Base-by-base conservation (phyloP, 2,329 filamentous ascomycete genomes). In the Beauveria brongniartii region DNA sequence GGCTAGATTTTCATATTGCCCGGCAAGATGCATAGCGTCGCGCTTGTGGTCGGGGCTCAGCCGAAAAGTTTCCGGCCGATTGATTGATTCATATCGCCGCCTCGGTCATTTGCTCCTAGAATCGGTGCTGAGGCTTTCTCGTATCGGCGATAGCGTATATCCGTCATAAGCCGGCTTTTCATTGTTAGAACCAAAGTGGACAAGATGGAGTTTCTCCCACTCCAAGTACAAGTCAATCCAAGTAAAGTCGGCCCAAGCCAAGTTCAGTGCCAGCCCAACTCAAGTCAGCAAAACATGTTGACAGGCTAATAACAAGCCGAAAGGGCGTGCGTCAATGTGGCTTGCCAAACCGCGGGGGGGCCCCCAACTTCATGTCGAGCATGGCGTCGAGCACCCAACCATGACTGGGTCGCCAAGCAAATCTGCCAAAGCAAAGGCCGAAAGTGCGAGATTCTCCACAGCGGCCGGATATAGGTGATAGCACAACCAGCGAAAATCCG, bases 381-480 rank as follows among this genome's bases (percentile, higher is more conserved):
- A 22, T 22, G 55, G 55, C 55, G 55, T 37, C 22, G 7, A 10
- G n/a, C 18, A 16, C 20, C 20, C 4, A 3, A 20, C 26, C 8
- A 20, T 48, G 28, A 48, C 43, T 57, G 41, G 54, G 14, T 28
- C 14, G 22, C 26, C 28, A 46, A 37, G n/a, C 54, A 26, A 56
- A 46, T 46, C 41, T 55, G 55, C 30, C 22, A 58, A 34, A 34
- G 55, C 22, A 58, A 34, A 34, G 55, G 34, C 55, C 55, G 55
- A 58, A 58, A 51, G 20, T 10, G 55, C 55, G 55, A 58, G 12
- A 51, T 48, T 18, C 55, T 58, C 55, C 55, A 58, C 55, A 28
- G 28, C 43, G 55, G 44, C 43, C 55, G 55, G 55, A 57, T 40
- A 57, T 57, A 57, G 55, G 55, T 40, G 20, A 57, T 48, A 37